phyloP scores from a whole-genome alignment of 805 yeast genomes.

The Cyberlindnera bimundalis region DNA sequence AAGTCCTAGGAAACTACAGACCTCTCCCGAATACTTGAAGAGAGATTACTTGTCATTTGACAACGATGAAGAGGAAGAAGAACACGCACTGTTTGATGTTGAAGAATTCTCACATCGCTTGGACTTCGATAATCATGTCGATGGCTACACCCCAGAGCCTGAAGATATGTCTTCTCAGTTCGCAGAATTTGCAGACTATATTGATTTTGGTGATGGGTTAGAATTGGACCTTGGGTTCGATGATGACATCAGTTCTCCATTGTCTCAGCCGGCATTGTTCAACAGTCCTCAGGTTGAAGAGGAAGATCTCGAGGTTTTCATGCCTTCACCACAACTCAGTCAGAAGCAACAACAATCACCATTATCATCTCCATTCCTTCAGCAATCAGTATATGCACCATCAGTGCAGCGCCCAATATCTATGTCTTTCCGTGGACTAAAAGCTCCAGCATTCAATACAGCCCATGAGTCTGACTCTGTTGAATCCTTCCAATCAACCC shows the following conservation, averaged over 20 bases:
- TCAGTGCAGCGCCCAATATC: constrained; percentile 34
- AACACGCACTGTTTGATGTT: constrained; percentile 24
- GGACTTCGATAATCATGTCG: constrained; percentile 19
- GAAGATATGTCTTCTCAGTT: constrained; percentile 35
- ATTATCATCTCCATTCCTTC: constrained; percentile 24
- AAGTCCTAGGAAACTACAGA: constrained; percentile 14
- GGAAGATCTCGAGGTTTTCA: neutral
- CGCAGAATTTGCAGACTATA: constrained; percentile 43
- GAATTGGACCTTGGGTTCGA: constrained; percentile 33
- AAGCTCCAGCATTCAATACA: constrained; percentile 54
- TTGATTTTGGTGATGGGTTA: constrained; percentile 43
- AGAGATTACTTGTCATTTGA: constrained; percentile 16
- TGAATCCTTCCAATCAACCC: constrained; percentile 29
- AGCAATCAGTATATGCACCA: constrained; percentile 19
- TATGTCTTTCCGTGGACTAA: constrained; percentile 59
- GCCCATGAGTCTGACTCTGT: constrained; percentile 19
- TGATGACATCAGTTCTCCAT: constrained; percentile 11
- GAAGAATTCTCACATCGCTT: constrained; percentile 26
- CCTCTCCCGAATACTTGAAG: constrained; percentile 34
- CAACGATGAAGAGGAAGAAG: constrained; percentile 5
- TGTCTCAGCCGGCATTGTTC: constrained; percentile 19
- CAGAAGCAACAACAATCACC: constrained; percentile 12
- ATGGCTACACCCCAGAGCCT: constrained; percentile 6
- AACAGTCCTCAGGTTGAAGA: constrained; percentile 2
- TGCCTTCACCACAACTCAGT: constrained; percentile 10